A percentile compares a stretch with the other conserved stretches of the same genome.
phyloP scores from a whole-genome alignment of 768 basidiomycete genomes.

The Trametopsis cervina region DNA sequence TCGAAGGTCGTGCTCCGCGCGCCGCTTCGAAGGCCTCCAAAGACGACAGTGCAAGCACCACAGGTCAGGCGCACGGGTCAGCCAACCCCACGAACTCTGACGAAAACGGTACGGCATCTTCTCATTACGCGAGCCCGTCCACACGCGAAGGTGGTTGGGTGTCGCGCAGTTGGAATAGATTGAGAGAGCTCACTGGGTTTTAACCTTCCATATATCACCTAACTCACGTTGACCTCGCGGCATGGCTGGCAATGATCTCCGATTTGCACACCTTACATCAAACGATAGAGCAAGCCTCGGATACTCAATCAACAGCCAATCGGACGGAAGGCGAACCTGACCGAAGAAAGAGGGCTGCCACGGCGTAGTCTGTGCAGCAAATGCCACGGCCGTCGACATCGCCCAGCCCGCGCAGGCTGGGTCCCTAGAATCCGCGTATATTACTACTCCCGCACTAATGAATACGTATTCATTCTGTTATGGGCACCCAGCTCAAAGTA shows the following conservation, averaged over 20 bases:
- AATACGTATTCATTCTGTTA: slow-evolving; percentile 13
- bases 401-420: neutral
- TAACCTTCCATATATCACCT: slow-evolving; percentile 56
- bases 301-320: slow-evolving; percentile 24
- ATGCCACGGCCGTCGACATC: neutral
- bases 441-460: slow-evolving; percentile 16
- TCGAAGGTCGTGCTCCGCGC: slow-evolving; percentile 56
- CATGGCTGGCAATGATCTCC: slow-evolving; percentile 6
- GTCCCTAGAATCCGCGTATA: slow-evolving; percentile 13
- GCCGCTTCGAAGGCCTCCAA: slow-evolving; percentile 5
- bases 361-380: slow-evolving; percentile 24
- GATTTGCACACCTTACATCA: neutral
- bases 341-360: slow-evolving; percentile 44
- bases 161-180: slow-evolving; percentile 59
- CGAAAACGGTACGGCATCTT: slow-evolving; percentile 75
- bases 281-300: slow-evolving; percentile 18
- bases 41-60: slow-evolving; percentile 17
- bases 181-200: slow-evolving; percentile 64
- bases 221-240: slow-evolving; percentile 6
- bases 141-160: slow-evolving; percentile 52
- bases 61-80: slow-evolving; percentile 17
- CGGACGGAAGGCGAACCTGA: slow-evolving; percentile 35
- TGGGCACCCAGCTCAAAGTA: neutral
- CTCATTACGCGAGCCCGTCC: slow-evolving; percentile 48
- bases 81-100: slow-evolving; percentile 19